Conservation (phyloP, 2,329 filamentous ascomycete species). For the Ophiobolus disseminans region DNA sequence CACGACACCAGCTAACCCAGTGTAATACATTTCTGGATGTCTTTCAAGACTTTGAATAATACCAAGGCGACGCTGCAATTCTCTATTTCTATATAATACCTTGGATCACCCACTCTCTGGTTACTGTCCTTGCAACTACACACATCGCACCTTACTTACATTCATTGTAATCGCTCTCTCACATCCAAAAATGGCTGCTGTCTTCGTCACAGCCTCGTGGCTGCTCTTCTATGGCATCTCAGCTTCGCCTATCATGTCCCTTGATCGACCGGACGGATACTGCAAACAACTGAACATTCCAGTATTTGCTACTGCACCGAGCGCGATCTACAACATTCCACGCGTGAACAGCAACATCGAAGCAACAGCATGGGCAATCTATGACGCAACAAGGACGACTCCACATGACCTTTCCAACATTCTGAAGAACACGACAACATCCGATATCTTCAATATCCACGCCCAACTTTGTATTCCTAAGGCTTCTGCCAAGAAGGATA, state of each 20-base stretch:
- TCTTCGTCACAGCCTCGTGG: no score
- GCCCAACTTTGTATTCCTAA: constrained; percentile 5
- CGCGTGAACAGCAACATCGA: constrained; percentile 3
- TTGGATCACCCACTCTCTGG: no score
- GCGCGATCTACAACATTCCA: constrained; percentile 7
- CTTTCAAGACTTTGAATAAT: no score
- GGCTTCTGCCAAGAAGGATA: constrained; percentile 1
- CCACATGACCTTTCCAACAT: neutral
- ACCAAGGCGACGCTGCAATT: no score
- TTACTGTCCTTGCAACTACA: no score
- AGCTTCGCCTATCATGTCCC: neutral
- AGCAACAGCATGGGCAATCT: constrained; percentile 8
- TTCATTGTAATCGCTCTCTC: no score
- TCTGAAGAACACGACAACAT: constrained; percentile 5
- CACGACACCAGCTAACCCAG: no score
- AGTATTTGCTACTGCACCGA: constrained; percentile 4
- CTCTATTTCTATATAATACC: no score
- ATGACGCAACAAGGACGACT: constrained; percentile 3
- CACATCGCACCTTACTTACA: no score
- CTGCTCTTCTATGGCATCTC: neutral
- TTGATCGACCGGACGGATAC: neutral
- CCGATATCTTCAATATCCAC: constrained; percentile 6
- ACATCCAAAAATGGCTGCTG: no score
- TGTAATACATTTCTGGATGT: no score
- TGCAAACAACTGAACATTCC: constrained; percentile 3